Conservation (phyloP, 441 rosid species). For the Euphorbia neoarborescens region DNA sequence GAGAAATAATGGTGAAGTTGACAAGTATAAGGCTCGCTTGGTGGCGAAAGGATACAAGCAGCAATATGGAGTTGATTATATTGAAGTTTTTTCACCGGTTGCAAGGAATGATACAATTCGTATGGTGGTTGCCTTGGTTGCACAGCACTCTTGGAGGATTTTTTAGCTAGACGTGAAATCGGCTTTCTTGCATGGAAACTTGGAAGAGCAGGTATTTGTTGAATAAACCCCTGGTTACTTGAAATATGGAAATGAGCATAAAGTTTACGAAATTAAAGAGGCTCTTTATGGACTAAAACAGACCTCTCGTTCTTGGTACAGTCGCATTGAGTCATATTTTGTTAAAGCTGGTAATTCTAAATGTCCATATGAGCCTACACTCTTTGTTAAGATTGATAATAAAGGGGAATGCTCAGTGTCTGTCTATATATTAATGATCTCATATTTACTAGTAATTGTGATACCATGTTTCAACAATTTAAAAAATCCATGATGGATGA, state of each 20-base stretch:
- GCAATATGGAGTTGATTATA: neutral
- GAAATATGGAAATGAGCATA: too few species aligned
- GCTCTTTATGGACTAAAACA: too few species aligned
- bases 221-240: too few species aligned
- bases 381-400: neutral
- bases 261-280: too few species aligned
- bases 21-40: neutral
- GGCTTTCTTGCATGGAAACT: neutral
- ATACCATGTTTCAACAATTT: neutral
- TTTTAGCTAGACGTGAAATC: neutral
- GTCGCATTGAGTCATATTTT: neutral
- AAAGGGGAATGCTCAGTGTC: neutral
- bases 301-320: neutral
- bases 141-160: neutral
- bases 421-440: neutral
- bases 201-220: too few species aligned
- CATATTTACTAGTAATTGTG: too few species aligned
- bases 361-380: conserved; percentile 2
- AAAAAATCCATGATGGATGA: too few species aligned
- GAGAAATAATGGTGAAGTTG: neutral
- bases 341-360: neutral
- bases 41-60: neutral
- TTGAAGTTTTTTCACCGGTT: neutral
- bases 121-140: neutral
- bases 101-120: neutral